Conservation (phyloP, 2,329 filamentous ascomycete species). For the Rhynchosporium graminicola region DNA sequence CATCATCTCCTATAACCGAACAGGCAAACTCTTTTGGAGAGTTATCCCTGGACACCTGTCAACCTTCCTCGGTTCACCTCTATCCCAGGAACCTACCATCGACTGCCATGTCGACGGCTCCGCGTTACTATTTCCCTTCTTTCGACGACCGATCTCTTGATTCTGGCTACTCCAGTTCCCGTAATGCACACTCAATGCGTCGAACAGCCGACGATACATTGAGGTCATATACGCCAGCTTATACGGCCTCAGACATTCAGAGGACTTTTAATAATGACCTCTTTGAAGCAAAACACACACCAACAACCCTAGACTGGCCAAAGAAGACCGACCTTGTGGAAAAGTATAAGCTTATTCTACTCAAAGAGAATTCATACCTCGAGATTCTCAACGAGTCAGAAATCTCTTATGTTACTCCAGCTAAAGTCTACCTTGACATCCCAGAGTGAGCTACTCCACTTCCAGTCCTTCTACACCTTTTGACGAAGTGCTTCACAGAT, state of each 20-base stretch:
- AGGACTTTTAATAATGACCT: not conserved
- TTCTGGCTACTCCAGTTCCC: not conserved
- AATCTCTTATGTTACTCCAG: conserved; percentile 19
- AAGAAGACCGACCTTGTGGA: conserved; percentile 17
- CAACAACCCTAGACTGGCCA: conserved; percentile 27
- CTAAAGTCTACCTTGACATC: conserved; percentile 27
- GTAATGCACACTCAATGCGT: not conserved
- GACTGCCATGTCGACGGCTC: not conserved
- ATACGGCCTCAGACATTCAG: conserved; percentile 1
- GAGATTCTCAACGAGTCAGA: conserved; percentile 20
- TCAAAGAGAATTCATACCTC: conserved; percentile 26
- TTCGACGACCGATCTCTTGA: not conserved
- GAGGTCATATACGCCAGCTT: not conserved
- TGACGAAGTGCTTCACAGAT: conserved; percentile 15
- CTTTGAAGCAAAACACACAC: conserved; percentile 18
- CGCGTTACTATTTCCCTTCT: not conserved
- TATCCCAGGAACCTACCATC: not conserved
- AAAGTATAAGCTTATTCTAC: conserved; percentile 30
- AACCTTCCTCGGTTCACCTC: not conserved
- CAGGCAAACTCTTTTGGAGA: not conserved
- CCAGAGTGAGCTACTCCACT: conserved; percentile 17
- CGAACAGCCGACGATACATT: not conserved
- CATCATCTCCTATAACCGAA: not conserved
- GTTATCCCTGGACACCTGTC: not conserved
- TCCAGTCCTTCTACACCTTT: not conserved